Base-by-base conservation (phyloP, 2,329 filamentous ascomycete genomes). In the Fusarium buharicum region DNA sequence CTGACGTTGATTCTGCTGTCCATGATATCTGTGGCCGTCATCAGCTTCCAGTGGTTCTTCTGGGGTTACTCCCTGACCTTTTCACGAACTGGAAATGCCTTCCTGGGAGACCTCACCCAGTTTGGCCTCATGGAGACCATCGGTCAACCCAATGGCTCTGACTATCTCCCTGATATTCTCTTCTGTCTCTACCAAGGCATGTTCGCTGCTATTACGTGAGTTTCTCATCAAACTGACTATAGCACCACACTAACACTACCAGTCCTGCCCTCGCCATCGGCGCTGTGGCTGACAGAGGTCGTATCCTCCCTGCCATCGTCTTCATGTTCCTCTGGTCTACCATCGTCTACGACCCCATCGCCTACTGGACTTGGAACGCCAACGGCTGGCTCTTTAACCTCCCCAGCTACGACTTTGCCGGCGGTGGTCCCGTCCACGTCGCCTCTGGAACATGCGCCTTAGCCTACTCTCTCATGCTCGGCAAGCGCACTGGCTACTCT, bases 21-120 rank as follows among this genome's bases (percentile, higher is more conserved):
- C 13, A 85, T 96, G 79, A 89, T 96, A 80, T 89, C 91, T 14
- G 86, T 90, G 4, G 90, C 86, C 11, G 86, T 96, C 64, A 86
- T 93, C 59, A 89, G 87, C 45, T 96, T 96, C 78, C 92, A 96
- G 74, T 97, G 93, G 92, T 96, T 96, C 81, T 94, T 96, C 81
- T 96, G 92, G 92, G 92, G 92, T 43, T 96, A 94, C 77, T 94
- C 90, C 11, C 80, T 96, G 48, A 84, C 91, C 62, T 96, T 96
- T 77, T 93, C 91, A 7, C 91, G 93, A 76, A 86, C 86, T 18
- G 91, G 91, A 55, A 90, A 89, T 67, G 82, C 82, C 64, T 96
- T 87, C 80, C 89, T 96, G 59, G 92, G 92, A 40, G 85, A 93
- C 65, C 82, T 96, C 43, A 81, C 85, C 66, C 93, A 96, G 82